A percentile compares a stretch with the other conserved stretches of the same genome.
These are phyloP conservation scores for Geotrichum cucujoidarum DNA, from an alignment of 1,139 yeast species.

Conservation along the genomic window DNA sequence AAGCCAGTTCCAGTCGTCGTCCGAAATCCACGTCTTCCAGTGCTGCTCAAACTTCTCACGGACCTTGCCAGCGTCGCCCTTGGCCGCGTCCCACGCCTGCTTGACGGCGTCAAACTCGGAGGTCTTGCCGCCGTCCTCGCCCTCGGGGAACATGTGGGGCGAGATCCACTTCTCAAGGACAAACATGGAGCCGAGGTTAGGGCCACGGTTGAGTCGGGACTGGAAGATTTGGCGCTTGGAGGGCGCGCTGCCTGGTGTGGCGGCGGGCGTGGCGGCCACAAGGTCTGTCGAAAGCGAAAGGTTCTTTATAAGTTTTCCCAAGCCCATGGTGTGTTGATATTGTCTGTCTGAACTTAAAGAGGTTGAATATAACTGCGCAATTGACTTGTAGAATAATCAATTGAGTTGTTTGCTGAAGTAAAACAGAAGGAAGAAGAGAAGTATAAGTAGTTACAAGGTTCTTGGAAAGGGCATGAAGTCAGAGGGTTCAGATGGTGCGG, in stretches of 20 bases:
- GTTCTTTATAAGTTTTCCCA: constrained; percentile 16
- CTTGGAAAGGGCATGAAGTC: too few species aligned
- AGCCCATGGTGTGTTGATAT: constrained; percentile 17
- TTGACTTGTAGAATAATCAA: background rate
- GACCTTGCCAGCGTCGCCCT: constrained; percentile 50
- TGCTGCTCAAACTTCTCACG: constrained; percentile 55
- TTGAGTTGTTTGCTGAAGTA: background rate
- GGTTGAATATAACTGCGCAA: background rate
- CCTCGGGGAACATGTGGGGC: constrained; percentile 56
- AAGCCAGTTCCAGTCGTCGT: constrained; percentile 78
- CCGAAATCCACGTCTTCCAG: constrained; percentile 61
- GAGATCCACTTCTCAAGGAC: constrained; percentile 62
- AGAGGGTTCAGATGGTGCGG: too few species aligned
- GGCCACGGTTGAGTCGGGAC: constrained; percentile 71
- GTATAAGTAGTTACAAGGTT: too few species aligned
- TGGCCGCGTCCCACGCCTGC: constrained; percentile 30
- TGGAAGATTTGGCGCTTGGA: constrained; percentile 53
- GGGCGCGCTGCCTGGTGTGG: constrained; percentile 39
- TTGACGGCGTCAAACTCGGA: constrained; percentile 74
- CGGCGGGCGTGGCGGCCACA: constrained; percentile 33
- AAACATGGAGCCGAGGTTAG: constrained; percentile 80
- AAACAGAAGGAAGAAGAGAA: background rate
- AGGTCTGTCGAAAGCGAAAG: constrained; percentile 13
- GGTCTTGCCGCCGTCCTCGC: constrained; percentile 42
- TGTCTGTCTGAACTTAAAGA: too few species aligned